These are phyloP conservation scores for Dendrocalamus sinicus DNA, from an alignment of 176 grass and related monocot species.

Conservation along the genomic window DNA sequence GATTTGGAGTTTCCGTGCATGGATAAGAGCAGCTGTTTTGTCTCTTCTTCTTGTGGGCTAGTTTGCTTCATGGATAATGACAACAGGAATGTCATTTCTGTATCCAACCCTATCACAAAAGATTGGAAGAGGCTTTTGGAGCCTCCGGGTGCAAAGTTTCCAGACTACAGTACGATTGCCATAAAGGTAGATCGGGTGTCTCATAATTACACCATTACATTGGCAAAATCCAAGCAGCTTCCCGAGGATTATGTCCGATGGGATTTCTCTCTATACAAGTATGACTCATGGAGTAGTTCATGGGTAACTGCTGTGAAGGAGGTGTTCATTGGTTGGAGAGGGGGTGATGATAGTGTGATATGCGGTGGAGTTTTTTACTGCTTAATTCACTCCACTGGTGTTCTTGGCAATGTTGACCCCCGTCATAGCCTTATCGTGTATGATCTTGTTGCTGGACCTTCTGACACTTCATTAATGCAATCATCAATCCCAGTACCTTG, in stretches of 20 bases:
- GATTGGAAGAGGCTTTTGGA: slow-evolving; percentile 70
- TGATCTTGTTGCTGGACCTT: slow-evolving; percentile 46
- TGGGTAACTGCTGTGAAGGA: slow-evolving; percentile 64
- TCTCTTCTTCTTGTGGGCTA: slow-evolving; percentile 81
- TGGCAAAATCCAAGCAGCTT: slow-evolving; percentile 74
- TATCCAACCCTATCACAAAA: slow-evolving; percentile 83
- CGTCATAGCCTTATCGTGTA: slow-evolving; percentile 87
- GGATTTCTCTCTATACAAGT: slow-evolving; percentile 75
- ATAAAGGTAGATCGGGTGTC: slow-evolving; percentile 68
- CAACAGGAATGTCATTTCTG: slow-evolving; percentile 63
- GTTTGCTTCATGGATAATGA: slow-evolving; percentile 87
- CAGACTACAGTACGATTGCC: slow-evolving; percentile 80
- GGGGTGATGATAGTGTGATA: slow-evolving; percentile 88
- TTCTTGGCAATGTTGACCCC: slow-evolving; percentile 61
- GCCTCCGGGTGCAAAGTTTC: slow-evolving; percentile 56
- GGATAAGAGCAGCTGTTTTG: slow-evolving; percentile 72
- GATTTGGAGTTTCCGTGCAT: slow-evolving; percentile 72
- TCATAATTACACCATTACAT: slow-evolving; percentile 67
- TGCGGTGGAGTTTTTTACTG: slow-evolving; percentile 77
- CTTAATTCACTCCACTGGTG: slow-evolving; percentile 89
- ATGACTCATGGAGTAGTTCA: slow-evolving; percentile 58
- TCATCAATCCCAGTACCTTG: slow-evolving; percentile 65
- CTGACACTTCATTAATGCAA: slow-evolving; percentile 48
- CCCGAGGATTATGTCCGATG: slow-evolving; percentile 74
- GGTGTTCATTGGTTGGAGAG: slow-evolving; percentile 85